Base-by-base conservation (phyloP, 2,329 filamentous ascomycete species). In the Clarireedia sp. region DNA sequence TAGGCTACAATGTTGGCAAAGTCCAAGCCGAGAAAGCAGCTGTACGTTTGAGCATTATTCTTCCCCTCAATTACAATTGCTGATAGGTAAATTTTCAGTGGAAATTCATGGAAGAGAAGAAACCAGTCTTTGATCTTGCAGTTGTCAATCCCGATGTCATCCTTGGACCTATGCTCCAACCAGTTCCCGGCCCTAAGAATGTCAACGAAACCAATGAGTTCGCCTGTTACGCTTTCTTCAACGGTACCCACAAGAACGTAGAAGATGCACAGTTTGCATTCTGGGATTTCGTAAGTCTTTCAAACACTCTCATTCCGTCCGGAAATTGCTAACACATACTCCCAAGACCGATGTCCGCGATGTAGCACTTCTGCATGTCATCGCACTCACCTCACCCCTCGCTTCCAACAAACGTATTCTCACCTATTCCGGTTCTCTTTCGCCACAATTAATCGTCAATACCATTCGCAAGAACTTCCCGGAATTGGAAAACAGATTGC, bases 181-280 rank as follows among this genome's bases (percentile, higher is more conserved):
- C 81, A 58, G 74, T 89, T 3, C 75, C 81, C 57, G 77, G 73
- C 21, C 73, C 86, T 0, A 78, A 81, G 17, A 72, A 72, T 2
- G 72, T 90, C 59, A 90, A 90, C 71, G 86, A 84, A 1, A 87
- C 84, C 9, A 89, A 89, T 67, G 69, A 70, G 63, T 54, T 54
- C 40, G 72, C 76, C n/a, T 65, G 81, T 53, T 77, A 77, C n/a
- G 68, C 72, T 36, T 68, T 79, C 24, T 66, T 82, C n/a, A 67
- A 67, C 19, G 81, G 80, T 47, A 70, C 71, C 52, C 80, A 77
- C 75, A 75, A 52, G 14, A 37, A 37, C 71, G 21, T 55, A 23
- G 48, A 48, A n/a, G 40, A 36, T 19, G 40, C 29, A 14, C 51
- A 41, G 43, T 58, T 59, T 45, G 47, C 54, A 3, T 61, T 55